These are phyloP conservation scores for Talaromyces sp. DNA, from an alignment of 2,329 filamentous ascomycete genomes.

Conservation along the genomic window DNA sequence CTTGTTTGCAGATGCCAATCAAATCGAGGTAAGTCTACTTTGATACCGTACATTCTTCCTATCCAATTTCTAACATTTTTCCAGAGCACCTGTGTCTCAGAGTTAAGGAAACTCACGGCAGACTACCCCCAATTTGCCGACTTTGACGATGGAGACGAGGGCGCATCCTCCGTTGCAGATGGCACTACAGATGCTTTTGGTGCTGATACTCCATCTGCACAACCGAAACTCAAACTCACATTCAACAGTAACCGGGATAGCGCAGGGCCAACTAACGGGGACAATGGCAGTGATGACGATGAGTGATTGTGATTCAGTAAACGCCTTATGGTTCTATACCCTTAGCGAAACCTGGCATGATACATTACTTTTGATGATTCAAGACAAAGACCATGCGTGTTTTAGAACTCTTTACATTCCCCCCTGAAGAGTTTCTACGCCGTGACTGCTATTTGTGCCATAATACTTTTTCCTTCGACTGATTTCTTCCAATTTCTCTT, in stretches of 20 bases:
- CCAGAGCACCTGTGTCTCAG: conserved; percentile 50
- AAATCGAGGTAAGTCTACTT: conserved; percentile 71
- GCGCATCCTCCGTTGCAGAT: conserved; percentile 47
- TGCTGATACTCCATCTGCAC: conserved; percentile 47
- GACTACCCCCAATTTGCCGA: conserved; percentile 56
- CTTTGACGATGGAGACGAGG: conserved; percentile 46
- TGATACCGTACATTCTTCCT: not conserved
- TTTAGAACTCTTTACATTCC: not conserved
- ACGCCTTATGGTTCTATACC: not conserved
- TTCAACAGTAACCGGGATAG: conserved; percentile 42
- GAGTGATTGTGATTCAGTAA: conserved; percentile 25
- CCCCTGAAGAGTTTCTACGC: not conserved
- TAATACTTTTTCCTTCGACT: not conserved
- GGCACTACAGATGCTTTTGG: conserved; percentile 47
- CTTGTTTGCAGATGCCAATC: conserved; percentile 85
- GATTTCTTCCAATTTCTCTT: not conserved
- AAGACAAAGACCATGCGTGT: not conserved
- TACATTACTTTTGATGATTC: not conserved
- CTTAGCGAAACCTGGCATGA: not conserved
- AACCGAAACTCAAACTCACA: conserved; percentile 66
- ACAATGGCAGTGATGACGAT: conserved; percentile 32
- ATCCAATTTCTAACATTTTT: conserved; percentile 12
- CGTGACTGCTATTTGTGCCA: conserved; percentile 4
- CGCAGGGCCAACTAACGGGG: conserved; percentile 32
- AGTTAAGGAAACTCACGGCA: conserved; percentile 54